Evolutionary conservation across 2,329 filamentous ascomycete genomes (phyloP).

Genomic region (Scopulariopsis brevicaulis): DNA sequence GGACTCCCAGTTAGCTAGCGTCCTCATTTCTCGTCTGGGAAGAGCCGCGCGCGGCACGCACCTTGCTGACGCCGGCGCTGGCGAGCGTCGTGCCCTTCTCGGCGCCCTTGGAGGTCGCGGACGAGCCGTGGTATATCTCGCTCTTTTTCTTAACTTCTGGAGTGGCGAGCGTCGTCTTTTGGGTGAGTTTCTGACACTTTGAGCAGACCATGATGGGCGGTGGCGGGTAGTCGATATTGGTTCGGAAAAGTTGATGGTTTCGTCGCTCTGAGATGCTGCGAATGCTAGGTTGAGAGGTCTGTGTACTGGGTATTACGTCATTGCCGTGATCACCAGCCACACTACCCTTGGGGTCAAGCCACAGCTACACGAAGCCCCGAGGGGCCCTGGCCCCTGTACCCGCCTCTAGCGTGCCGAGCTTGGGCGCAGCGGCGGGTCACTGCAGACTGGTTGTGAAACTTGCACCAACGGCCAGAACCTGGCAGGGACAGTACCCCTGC

Average conservation of each 20-base stretch:
- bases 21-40: neutral
- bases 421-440: no score
- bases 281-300: neutral
- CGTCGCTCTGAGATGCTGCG: neutral
- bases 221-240: neutral
- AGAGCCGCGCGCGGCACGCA: conserved; percentile 12
- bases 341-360: no score
- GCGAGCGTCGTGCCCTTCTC: conserved; percentile 42
- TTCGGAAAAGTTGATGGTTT: neutral
- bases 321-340: no score
- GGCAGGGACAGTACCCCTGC: neutral
- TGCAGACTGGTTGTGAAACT: no score
- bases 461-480: neutral
- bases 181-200: conserved; percentile 51
- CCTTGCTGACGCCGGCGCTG: conserved; percentile 48
- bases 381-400: no score
- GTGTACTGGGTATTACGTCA: no score
- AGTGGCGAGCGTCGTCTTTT: conserved; percentile 44
- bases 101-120: conserved; percentile 27
- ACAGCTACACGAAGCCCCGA: no score
- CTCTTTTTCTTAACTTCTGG: conserved; percentile 56
- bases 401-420: no score
- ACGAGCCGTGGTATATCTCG: conserved; percentile 54
- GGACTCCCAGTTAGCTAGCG: neutral
- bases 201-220: conserved; percentile 43